These are phyloP conservation scores for Monosporozyma yasuniensis DNA, from an alignment of 805 yeast genomes.

Conservation along the genomic window DNA sequence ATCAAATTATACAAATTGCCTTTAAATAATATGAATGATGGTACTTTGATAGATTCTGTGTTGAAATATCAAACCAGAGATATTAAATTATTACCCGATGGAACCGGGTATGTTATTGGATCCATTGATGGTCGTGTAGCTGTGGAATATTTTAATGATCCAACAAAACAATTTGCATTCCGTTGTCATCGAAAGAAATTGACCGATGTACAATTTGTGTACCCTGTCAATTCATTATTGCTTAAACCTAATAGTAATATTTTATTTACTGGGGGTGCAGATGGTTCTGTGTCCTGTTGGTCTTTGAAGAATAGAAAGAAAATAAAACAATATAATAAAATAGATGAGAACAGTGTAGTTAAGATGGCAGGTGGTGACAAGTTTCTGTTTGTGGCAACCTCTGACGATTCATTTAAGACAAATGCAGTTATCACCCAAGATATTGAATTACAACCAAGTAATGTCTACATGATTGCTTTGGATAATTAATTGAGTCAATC, in stretches of 20 bases:
- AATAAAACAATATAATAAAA: slow-evolving; percentile 57
- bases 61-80: slow-evolving; percentile 56
- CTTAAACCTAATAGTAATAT: slow-evolving; percentile 76
- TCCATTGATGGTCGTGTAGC: slow-evolving; percentile 81
- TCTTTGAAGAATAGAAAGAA: slow-evolving; percentile 76
- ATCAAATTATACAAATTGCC: slow-evolving; percentile 29
- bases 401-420: slow-evolving; percentile 43
- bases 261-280: slow-evolving; percentile 84
- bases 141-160: slow-evolving; percentile 53
- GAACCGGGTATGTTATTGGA: slow-evolving; percentile 52
- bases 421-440: slow-evolving; percentile 18
- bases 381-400: slow-evolving; percentile 37
- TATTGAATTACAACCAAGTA: slow-evolving; percentile 19
- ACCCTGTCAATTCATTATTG: slow-evolving; percentile 64
- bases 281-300: slow-evolving; percentile 85
- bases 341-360: slow-evolving; percentile 36
- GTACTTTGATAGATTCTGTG: slow-evolving; percentile 40
- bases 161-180: slow-evolving; percentile 55
- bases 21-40: slow-evolving; percentile 1
- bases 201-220: slow-evolving; percentile 47
- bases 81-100: slow-evolving; percentile 44
- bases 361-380: slow-evolving; percentile 27
- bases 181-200: slow-evolving; percentile 60
- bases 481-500: too few species aligned
- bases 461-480: slow-evolving; percentile 13